phyloP scores from a whole-genome alignment of 306 rosid genomes.

The Macrotyloma uniflorum region DNA sequence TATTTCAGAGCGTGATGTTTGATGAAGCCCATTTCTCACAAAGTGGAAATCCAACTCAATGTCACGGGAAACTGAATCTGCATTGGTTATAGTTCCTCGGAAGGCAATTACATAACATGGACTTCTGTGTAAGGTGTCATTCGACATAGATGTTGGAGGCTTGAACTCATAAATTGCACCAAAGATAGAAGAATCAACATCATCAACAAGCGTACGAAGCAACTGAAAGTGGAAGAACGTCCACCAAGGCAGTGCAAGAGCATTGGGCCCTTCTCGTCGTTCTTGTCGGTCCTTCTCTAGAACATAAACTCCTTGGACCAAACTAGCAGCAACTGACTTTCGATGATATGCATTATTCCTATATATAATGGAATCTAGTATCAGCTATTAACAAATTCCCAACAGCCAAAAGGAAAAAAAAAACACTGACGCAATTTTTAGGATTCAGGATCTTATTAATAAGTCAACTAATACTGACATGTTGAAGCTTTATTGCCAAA shows the following conservation, averaged over 20 bases:
- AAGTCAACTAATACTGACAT: conserved; percentile 13
- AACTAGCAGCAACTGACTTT: conserved; percentile 85
- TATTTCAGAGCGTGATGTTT: conserved; percentile 75
- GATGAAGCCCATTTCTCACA: conserved; percentile 70
- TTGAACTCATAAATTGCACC: conserved; percentile 84
- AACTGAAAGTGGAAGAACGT: conserved; percentile 76
- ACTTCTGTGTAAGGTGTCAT: conserved; percentile 52
- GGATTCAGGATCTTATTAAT: background rate
- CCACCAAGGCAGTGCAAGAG: conserved; percentile 93
- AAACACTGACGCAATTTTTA: background rate
- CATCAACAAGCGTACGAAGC: conserved; percentile 67
- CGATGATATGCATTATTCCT: conserved; percentile 75
- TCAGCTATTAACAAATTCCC: conserved; percentile 19
- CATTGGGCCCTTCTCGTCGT: conserved; percentile 60
- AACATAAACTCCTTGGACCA: conserved; percentile 88
- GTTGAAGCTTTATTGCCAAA: conserved; percentile 9
- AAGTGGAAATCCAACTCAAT: conserved; percentile 68
- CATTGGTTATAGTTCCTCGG: conserved; percentile 76
- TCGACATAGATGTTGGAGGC: conserved; percentile 53
- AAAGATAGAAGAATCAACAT: conserved; percentile 79
- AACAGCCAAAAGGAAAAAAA: conserved; percentile 3
- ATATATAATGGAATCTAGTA: conserved; percentile 21
- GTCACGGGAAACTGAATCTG: conserved; percentile 66
- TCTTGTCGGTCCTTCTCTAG: conserved; percentile 80
- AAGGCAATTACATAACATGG: conserved; percentile 80